Base-by-base conservation (phyloP, 441 rosid species). In the Pelargonium cotyledonis region DNA sequence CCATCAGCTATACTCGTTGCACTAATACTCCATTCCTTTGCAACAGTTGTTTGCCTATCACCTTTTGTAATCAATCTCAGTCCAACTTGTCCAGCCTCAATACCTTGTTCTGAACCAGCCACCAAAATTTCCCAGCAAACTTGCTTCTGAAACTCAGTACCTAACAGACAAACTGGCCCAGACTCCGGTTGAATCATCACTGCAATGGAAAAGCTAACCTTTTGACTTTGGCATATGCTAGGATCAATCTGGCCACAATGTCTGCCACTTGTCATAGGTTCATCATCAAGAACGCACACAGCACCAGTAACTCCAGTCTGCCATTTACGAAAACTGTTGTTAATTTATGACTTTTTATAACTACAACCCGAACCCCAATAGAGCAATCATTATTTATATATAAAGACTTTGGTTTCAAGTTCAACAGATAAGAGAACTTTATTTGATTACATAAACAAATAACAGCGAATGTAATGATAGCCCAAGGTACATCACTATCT, bases 21-120 rank as follows among this genome's bases (percentile, higher is more conserved):
- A 80, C 99, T 84, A 64, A 96, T 88, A 84, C 95, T 89, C 99
- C 99, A 93, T 78, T 93, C 99, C 86, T 88, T 93, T 18, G 87
- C 85, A 55, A 89, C 90, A 40, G 97, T 89, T 65, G 97, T 83
- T 82, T 93, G 98, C 79, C 92, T 83, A 74, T 91, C 98, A 58
- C 98, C 97, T 82, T 89, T 96, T 67, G 97, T 87, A 63, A 96
- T 91, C 84, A 89, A 83, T 70, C 97, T 83, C 75, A 96, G 91
- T 74, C 97, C 97, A 73, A 96, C 98, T 81, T 93, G 99, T 75
- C 99, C 99, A 76, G 99, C 99, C 75, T 96, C 99, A 73, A 96
- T 86, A 77, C 99, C 99, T 90, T 96, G 99, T 81, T 96, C 99
- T 53, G 98, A 88, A 75, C 99, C 99, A 79, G 98, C 98, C 76